phyloP scores from a whole-genome alignment of 805 yeast species.

The Nakazawaea ambrosiae region DNA sequence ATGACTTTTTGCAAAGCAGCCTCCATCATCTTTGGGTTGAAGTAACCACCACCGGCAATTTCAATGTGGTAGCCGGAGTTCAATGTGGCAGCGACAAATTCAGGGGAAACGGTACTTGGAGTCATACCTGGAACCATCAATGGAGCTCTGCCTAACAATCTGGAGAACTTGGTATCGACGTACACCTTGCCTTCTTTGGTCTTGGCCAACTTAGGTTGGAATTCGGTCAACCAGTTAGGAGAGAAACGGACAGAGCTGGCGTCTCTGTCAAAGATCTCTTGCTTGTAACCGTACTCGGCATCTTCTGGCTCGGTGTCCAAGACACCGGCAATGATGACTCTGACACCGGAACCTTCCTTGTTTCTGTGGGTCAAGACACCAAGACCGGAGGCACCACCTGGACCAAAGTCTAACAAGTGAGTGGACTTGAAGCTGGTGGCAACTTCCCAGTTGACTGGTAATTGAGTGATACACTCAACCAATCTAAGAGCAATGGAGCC shows the following conservation, averaged over 20 bases:
- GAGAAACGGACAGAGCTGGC: conserved; percentile 68
- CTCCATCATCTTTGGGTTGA: conserved; percentile 63
- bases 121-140: conserved; percentile 99
- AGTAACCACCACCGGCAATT: conserved; percentile 99
- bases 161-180: conserved; percentile 92
- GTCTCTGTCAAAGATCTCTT: conserved; percentile 79
- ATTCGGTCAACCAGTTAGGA: conserved; percentile 85
- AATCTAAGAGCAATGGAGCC: conserved; percentile 63
- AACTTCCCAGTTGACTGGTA: conserved; percentile 91
- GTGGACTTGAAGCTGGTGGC: conserved; percentile 80
- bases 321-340: conserved; percentile 91
- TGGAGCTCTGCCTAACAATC: conserved; percentile 91
- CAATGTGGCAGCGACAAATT: conserved; percentile 87
- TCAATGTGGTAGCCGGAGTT: conserved; percentile 97
- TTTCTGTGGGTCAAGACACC: conserved; percentile 95
- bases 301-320: conserved; percentile 59
- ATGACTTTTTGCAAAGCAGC: conserved; percentile 72
- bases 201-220: conserved; percentile 77
- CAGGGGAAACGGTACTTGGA: conserved; percentile 93
- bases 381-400: conserved; percentile 96
- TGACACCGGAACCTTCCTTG: conserved; percentile 97
- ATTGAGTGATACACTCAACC: conserved; percentile 74
- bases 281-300: conserved; percentile 92
- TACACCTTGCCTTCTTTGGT: conserved; percentile 65
- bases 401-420: conserved; percentile 95